A percentile compares a stretch with the other conserved stretches of the same genome.
These are phyloP conservation scores for Pholiota microspora DNA, from an alignment of 768 basidiomycete genomes.

Conservation along the genomic window DNA sequence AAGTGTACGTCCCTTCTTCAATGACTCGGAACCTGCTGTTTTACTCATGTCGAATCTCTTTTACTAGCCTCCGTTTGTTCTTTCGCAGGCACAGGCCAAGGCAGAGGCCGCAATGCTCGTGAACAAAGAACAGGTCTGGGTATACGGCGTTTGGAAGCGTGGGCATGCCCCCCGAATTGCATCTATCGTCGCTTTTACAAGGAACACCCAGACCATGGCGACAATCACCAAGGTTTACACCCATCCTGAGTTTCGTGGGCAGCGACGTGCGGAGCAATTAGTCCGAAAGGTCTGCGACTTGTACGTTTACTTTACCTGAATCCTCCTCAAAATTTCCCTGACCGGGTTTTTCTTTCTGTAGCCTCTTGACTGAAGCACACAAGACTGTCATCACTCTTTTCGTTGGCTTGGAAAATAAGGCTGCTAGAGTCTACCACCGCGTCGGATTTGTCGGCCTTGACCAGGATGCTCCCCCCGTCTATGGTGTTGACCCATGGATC, in stretches of 20 bases:
- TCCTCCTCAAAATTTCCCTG: too few species aligned
- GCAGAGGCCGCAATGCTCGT: constrained; percentile 54
- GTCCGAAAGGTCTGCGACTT: constrained; percentile 54
- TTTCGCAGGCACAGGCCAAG: constrained; percentile 40
- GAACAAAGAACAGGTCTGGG: constrained; percentile 50
- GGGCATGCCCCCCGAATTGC: constrained; percentile 39
- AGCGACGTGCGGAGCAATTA: constrained; percentile 60
- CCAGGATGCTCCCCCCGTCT: constrained; percentile 25
- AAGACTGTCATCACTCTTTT: constrained; percentile 50
- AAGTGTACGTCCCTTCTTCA: constrained; percentile 43
- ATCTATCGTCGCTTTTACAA: constrained; percentile 66
- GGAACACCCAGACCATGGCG: constrained; percentile 53
- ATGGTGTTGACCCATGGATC: constrained; percentile 50
- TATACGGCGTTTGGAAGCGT: constrained; percentile 35
- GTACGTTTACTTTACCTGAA: constrained; percentile 36
- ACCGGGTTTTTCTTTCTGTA: too few species aligned
- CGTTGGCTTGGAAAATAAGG: constrained; percentile 56
- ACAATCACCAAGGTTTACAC: constrained; percentile 78
- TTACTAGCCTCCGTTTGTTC: constrained; percentile 51
- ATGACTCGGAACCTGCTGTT: too few species aligned
- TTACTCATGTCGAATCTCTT: constrained; percentile 9
- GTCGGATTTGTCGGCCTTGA: constrained; percentile 66
- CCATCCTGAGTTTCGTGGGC: constrained; percentile 44
- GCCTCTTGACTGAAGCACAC: too few species aligned
- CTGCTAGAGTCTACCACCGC: constrained; percentile 54